Evolutionary conservation across 768 basidiomycete species (phyloP), one percentile per base, ranked within the genome.

Genomic region (Lactifluus pinguis): DNA sequence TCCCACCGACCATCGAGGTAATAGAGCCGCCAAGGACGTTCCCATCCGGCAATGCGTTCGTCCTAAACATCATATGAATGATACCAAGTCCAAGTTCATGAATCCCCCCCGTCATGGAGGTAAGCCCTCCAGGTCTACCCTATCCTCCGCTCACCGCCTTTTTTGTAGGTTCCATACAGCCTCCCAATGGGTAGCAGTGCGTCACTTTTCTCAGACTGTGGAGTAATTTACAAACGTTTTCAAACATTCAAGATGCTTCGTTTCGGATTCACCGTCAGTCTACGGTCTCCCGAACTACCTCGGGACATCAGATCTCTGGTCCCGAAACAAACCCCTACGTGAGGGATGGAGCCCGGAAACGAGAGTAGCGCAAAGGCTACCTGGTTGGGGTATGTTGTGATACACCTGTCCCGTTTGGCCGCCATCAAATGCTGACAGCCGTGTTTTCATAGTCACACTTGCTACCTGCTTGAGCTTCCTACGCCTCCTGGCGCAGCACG

Each of bases 381-480:
- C n/a, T 66, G 65, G 65, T 45, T 64, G 48, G 62, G 65, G 65
- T 64, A 42, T 17, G 41, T 42, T 7, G 41, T 17, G 39, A 39
- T 17, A 17, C 41, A 42, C 14, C 6, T 3, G 15, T 7, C 2
- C 41, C 17, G 25, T 5, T 42, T 42, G 41, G 41, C 41, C 17
- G 41, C 17, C 41, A 15, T 7, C 41, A 8, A 9, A 4, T 15
- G 47, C 21, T 49, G 25, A 48, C 25, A 6, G 13, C 41, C n/a
- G 36, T n/a, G 10, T 49, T 36, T 29, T 48, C 29, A 38, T 42
- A 71, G 70, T 11, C 77, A 77, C 50, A 76, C 77, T 6, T 74
- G 74, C 57, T 76, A 71, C 66, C 61, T 76, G 5, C 61, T 77
- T 14, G 76, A 78, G 64, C 63, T 77, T 4, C 75, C 76, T 0